These are phyloP conservation scores for Monilinia vaccinii-corymbosi DNA, from an alignment of 2,329 filamentous ascomycete species.

Conservation along the genomic window DNA sequence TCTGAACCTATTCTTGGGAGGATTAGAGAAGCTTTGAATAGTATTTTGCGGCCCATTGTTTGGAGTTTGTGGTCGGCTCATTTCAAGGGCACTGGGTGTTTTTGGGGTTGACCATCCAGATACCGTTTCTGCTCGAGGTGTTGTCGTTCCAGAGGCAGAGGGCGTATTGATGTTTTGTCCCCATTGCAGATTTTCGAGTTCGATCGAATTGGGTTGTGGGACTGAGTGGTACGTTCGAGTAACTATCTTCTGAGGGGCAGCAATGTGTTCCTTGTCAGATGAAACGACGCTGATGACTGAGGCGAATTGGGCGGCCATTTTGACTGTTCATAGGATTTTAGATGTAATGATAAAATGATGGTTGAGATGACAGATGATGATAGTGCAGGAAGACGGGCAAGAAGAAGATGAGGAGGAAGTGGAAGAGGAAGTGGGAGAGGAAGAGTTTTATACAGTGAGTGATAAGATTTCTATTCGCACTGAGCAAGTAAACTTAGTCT, in stretches of 20 bases:
- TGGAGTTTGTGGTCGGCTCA: conserved; percentile 44
- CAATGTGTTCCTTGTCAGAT: conserved; percentile 9
- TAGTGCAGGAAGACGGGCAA: neutral
- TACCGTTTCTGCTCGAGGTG: conserved; percentile 10
- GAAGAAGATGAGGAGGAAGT: neutral
- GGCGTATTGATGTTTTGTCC: conserved; percentile 16
- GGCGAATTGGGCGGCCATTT: neutral
- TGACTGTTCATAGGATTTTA: neutral
- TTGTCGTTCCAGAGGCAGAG: conserved; percentile 14
- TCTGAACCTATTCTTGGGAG: conserved; percentile 61
- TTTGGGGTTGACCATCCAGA: conserved; percentile 10
- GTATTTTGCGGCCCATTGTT: conserved; percentile 33
- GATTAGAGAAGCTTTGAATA: conserved; percentile 48
- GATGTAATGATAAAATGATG: neutral
- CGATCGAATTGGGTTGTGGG: conserved; percentile 19
- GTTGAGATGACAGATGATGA: neutral
- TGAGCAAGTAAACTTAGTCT: neutral
- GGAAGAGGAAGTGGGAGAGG: neutral
- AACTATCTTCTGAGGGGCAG: conserved; percentile 25
- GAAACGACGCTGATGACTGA: neutral
- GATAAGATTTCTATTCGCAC: neutral
- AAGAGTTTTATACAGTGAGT: too few species aligned
- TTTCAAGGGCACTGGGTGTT: conserved; percentile 33
- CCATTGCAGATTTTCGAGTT: conserved; percentile 21
- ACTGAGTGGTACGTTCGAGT: conserved; percentile 26